These are phyloP conservation scores for Chaetomiaceae sp. DNA, from an alignment of 2,329 filamentous ascomycete genomes.

Conservation along the genomic window DNA sequence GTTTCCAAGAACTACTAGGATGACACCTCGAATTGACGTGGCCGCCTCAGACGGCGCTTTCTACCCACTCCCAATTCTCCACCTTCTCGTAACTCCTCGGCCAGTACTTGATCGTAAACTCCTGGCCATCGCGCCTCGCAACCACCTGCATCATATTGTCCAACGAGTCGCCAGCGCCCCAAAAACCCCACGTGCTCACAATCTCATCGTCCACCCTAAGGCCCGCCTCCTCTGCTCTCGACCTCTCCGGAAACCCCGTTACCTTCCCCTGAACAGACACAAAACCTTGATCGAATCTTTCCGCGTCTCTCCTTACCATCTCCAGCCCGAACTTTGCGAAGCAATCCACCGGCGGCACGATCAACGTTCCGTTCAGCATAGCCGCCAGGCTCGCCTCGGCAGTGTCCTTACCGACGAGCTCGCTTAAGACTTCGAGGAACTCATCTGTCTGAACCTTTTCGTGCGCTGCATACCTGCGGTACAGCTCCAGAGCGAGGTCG, in stretches of 20 bases:
- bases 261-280: neutral
- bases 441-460: neutral
- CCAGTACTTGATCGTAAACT: neutral
- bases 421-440: neutral
- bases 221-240: neutral
- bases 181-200: neutral
- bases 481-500: neutral
- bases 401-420: neutral
- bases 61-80: neutral
- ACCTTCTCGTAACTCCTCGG: neutral
- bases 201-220: neutral
- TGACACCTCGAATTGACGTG: too few species aligned
- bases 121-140: neutral
- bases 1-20: too few species aligned
- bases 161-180: neutral
- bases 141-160: neutral
- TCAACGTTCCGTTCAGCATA: neutral
- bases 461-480: neutral
- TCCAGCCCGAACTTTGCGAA: neutral
- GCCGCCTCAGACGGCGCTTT: too few species aligned
- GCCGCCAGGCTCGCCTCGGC: neutral
- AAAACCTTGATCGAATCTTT: neutral
- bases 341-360: neutral
- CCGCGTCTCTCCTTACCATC: neutral
- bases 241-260: neutral